A percentile compares a stretch with the other conserved stretches of the same genome.
Conservation (phyloP, 1,284 basidiomycete genomes). For the Trametes polyzona region DNA sequence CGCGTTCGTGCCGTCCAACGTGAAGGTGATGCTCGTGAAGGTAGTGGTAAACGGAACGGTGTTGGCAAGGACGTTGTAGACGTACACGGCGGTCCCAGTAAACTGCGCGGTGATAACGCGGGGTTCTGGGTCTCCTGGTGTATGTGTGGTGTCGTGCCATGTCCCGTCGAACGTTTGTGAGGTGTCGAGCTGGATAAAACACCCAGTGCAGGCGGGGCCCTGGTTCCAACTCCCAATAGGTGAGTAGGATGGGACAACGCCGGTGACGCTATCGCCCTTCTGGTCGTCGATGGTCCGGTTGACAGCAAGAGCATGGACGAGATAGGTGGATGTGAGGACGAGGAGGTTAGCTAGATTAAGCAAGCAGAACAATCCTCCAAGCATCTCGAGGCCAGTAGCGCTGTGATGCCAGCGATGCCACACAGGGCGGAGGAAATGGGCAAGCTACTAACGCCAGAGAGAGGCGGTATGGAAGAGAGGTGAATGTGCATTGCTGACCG, state of each 20-base stretch:
- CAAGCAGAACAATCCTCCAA: no score
- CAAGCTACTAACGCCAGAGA: no score
- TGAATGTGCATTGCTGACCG: no score
- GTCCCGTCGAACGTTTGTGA: conserved; percentile 2
- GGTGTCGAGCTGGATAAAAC: conserved; percentile 2
- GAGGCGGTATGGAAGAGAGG: no score
- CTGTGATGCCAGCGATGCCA: no score
- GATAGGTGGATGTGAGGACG: background rate
- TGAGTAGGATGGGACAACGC: background rate
- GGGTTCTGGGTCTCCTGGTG: background rate
- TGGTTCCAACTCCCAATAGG: conserved; percentile 10
- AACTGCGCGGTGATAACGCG: conserved; percentile 1
- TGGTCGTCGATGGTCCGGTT: conserved; percentile 14
- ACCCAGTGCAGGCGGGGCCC: conserved; percentile 8
- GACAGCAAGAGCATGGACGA: background rate
- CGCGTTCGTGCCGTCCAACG: background rate
- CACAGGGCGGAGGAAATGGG: no score
- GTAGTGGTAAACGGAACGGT: background rate
- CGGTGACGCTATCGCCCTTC: conserved; percentile 6
- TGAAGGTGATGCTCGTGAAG: conserved; percentile 8
- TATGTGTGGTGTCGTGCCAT: conserved; percentile 22
- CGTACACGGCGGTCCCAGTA: conserved; percentile 17
- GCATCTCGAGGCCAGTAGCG: no score
- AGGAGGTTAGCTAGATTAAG: no score
- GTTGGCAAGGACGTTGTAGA: conserved; percentile 16